A percentile compares a stretch with the other conserved stretches of the same genome.
Conservation (phyloP, 768 basidiomycete species). For the Tulasnella sp. region DNA sequence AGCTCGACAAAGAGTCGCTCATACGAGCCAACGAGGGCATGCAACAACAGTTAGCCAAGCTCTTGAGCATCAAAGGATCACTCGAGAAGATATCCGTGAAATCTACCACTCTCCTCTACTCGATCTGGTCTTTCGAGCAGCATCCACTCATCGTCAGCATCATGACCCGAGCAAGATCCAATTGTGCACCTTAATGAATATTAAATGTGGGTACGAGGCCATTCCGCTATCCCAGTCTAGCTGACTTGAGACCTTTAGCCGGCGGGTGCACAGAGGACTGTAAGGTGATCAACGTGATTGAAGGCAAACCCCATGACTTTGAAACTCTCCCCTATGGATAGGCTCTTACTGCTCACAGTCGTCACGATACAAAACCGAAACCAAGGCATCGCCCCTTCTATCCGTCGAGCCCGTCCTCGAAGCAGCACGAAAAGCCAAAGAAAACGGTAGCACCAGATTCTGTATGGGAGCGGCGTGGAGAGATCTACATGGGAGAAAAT, state of each 20-base stretch:
- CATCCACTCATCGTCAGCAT: constrained; percentile 78
- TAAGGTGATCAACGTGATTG: constrained; percentile 47
- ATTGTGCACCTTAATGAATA: constrained; percentile 97
- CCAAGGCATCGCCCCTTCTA: constrained; percentile 83
- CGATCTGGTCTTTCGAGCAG: constrained; percentile 86
- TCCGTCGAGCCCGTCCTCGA: constrained; percentile 91
- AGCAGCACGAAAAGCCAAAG: constrained; percentile 92
- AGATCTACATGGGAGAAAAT: constrained; percentile 88
- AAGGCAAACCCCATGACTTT: constrained; percentile 30
- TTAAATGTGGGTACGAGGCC: constrained; percentile 77
- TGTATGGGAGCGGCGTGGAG: constrained; percentile 99
- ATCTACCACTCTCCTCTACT: constrained; percentile 87
- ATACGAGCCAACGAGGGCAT: background rate
- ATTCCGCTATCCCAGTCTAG: background rate
- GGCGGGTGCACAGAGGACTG: constrained; percentile 97
- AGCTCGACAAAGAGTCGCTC: background rate
- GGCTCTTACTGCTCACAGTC: constrained; percentile 99
- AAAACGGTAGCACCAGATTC: constrained; percentile 94
- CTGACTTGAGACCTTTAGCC: constrained; percentile 51
- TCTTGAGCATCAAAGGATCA: constrained; percentile 31
- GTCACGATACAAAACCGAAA: constrained; percentile 86
- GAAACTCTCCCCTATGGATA: constrained; percentile 42
- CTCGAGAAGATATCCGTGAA: constrained; percentile 74
- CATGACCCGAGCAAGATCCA: constrained; percentile 92
- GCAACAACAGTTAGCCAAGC: background rate